Base-by-base conservation (phyloP, 2,329 filamentous ascomycete genomes). In the Neoscytalidium dimidiatum region DNA sequence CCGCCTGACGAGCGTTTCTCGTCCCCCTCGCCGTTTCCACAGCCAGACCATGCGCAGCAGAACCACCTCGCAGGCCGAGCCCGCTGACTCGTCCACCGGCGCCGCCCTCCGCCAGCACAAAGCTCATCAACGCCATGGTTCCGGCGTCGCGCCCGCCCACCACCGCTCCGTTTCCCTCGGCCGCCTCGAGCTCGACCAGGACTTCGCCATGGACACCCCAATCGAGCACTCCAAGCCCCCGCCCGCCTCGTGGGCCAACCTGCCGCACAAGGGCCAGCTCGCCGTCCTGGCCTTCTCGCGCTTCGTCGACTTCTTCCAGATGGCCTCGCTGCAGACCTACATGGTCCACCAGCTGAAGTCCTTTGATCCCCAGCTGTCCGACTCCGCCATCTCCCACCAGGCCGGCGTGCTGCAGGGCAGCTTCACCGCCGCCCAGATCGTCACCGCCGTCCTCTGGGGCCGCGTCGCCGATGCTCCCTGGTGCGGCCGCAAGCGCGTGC, bases 221-320 rank as follows among this genome's bases (percentile, higher is more conserved):
- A 52, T 58, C 41, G 53, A 65, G 28, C 51, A 53, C 53, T 33
- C 14, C 35, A 65, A 65, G 46, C 64, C 57, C n/a, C 64, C 57
- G 46, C 64, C 64, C 46, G 56, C 64, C 35, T 76, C 77, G 73
- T 80, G 77, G 78, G 35, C 62, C 43, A 77, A 78, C 64, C 73
- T 80, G 71, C 78, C 78, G 17, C 75, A 76, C 68, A 80, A 80
- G 67, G 68, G 69, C 64, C 77, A 80, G 69, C 68, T 80, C 66
- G 73, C 74, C 67, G 76, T 80, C 63, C 74, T 79, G 31, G 73
- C 74, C 13, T 67, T 73, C 21, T 79, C 77, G 17, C 78, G 78
- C 43, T 77, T 80, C 66, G 78, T 79, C 71, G 78, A 80, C 67
- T 80, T 80, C 69, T 80, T 78, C 70, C 78, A 80, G 67, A 79